Percentiles rank a stretch among this genome's conserved stretches.
Evolutionary conservation across 179 eudicot genomes (phyloP).

Genomic region (Beta macrorhiza): DNA sequence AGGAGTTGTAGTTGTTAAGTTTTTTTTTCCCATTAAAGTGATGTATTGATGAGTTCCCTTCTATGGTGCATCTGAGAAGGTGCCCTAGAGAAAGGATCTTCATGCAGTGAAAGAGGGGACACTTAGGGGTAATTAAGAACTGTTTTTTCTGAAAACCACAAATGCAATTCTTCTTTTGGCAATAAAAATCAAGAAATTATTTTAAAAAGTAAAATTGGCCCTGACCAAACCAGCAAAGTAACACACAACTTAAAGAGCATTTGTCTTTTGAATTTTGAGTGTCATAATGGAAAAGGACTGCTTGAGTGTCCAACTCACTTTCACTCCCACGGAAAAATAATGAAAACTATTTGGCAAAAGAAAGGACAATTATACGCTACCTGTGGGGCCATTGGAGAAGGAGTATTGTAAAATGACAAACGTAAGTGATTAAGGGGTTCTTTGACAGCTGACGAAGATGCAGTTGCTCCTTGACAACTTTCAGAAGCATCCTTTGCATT

Average conservation of each 20-base stretch:
- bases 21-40: not conserved
- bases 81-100: not conserved
- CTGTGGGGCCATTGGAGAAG: slow-evolving; percentile 94
- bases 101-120: not conserved
- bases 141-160: not conserved
- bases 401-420: slow-evolving; percentile 77
- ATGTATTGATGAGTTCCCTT: not conserved
- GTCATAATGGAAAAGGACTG: not conserved
- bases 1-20: not conserved
- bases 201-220: not conserved
- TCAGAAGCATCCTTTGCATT: slow-evolving; percentile 61
- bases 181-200: not conserved
- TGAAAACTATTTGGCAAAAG: slow-evolving; percentile 18
- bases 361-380: slow-evolving; percentile 41
- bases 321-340: not conserved
- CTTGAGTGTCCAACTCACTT: slow-evolving; percentile 3
- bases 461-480: slow-evolving; percentile 51
- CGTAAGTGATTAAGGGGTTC: slow-evolving; percentile 56
- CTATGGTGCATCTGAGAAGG: not conserved
- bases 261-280: not conserved
- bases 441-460: slow-evolving; percentile 47
- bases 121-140: not conserved
- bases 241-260: not conserved
- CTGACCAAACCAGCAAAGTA: not conserved
- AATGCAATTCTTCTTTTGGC: not conserved